Evolutionary conservation across 257 asterid species (phyloP).

Genomic region (Parsonsia alboflavescens): DNA sequence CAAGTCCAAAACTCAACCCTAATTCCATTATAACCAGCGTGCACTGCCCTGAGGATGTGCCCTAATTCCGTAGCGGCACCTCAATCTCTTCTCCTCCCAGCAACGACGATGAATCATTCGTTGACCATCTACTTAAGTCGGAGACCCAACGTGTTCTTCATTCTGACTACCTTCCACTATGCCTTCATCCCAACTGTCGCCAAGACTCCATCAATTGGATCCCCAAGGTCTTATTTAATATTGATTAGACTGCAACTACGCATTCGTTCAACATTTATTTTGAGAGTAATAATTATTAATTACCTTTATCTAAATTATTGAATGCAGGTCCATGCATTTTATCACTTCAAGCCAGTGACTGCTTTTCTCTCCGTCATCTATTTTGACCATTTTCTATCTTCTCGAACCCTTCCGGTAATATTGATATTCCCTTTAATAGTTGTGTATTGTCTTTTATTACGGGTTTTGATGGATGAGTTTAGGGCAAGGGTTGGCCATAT

Average conservation of each 20-base stretch:
- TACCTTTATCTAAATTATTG: conserved; percentile 10
- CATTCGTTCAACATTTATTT: neutral
- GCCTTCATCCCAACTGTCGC: conserved; percentile 33
- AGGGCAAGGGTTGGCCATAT: conserved; percentile 46
- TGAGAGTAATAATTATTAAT: neutral
- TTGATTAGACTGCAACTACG: no score
- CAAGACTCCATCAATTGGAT: conserved; percentile 50
- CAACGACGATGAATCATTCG: conserved; percentile 25
- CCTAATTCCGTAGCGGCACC: conserved; percentile 5
- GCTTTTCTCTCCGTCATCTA: conserved; percentile 84
- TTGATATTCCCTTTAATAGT: neutral
- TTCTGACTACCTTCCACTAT: conserved; percentile 33
- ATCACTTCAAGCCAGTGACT: conserved; percentile 84
- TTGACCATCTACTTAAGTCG: conserved; percentile 33
- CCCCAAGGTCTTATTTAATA: conserved; percentile 40
- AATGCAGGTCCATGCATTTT: conserved; percentile 74
- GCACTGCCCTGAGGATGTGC: conserved; percentile 13
- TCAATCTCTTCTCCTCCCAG: conserved; percentile 12
- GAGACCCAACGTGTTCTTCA: conserved; percentile 35
- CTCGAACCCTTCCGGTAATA: conserved; percentile 82
- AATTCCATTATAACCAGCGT: conserved; percentile 7
- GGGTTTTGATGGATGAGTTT: neutral
- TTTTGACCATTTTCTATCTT: conserved; percentile 74
- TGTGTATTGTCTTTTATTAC: neutral
- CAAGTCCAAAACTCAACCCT: no score